Conservation (phyloP, 495 filamentous ascomycete genomes). For the Talaromyces ruber region DNA sequence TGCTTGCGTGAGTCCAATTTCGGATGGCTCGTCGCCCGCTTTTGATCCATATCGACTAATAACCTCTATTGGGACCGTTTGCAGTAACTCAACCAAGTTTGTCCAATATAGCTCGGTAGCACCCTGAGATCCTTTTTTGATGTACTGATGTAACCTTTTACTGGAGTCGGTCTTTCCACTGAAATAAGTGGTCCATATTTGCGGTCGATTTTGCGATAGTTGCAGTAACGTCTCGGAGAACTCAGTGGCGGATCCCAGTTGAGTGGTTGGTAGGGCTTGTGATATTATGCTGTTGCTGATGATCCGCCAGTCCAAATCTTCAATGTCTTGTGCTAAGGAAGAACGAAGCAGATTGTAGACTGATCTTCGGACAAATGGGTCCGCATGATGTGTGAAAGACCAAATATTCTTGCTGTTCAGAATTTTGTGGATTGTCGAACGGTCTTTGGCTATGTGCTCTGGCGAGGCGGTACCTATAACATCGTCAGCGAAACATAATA, state of each 20-base stretch:
- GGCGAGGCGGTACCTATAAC: constrained; percentile 31
- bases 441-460: constrained; percentile 44
- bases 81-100: constrained; percentile 50
- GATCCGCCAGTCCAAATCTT: constrained; percentile 50
- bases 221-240: constrained; percentile 53
- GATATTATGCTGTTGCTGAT: constrained; percentile 60
- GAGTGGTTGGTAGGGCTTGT: constrained; percentile 57
- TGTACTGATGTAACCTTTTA: constrained; percentile 56
- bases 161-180: constrained; percentile 56
- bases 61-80: constrained; percentile 44
- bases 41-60: constrained; percentile 41
- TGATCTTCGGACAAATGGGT: constrained; percentile 62
- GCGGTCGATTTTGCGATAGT: constrained; percentile 53
- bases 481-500: not conserved
- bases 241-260: constrained; percentile 64
- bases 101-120: constrained; percentile 64
- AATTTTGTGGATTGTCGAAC: constrained; percentile 41
- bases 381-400: constrained; percentile 58
- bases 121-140: constrained; percentile 77
- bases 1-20: constrained; percentile 17
- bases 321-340: constrained; percentile 48
- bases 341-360: constrained; percentile 58
- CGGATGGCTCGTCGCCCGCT: constrained; percentile 18
- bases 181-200: constrained; percentile 67
- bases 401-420: constrained; percentile 63